Conservation (phyloP, 2,329 filamentous ascomycete genomes). For the Hypoxylon sp. region DNA sequence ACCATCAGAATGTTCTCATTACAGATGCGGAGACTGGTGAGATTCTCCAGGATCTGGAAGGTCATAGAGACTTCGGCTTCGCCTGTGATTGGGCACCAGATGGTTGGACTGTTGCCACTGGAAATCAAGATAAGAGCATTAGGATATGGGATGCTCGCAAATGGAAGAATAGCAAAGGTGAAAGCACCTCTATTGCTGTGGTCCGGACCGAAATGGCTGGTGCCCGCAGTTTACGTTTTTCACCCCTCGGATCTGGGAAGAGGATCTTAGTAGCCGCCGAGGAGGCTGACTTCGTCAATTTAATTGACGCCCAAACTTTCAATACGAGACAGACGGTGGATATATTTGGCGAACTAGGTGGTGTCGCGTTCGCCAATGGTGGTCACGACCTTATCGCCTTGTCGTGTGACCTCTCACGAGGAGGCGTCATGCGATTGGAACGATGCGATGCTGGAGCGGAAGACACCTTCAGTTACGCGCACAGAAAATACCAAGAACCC, state of each 20-base stretch:
- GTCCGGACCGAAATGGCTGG: slow-evolving; percentile 77
- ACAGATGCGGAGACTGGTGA: slow-evolving; percentile 77
- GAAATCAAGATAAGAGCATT: slow-evolving; percentile 80
- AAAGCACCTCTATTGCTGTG: slow-evolving; percentile 64
- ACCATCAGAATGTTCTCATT: slow-evolving; percentile 75
- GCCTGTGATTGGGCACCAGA: slow-evolving; percentile 86
- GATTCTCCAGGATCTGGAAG: slow-evolving; percentile 69
- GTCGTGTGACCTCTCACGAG: slow-evolving; percentile 75
- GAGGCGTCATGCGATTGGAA: slow-evolving; percentile 76
- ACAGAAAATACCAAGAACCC: slow-evolving; percentile 28
- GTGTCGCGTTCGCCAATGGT: slow-evolving; percentile 75
- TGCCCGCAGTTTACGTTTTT: slow-evolving; percentile 79
- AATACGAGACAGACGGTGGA: slow-evolving; percentile 77
- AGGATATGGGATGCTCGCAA: slow-evolving; percentile 83
- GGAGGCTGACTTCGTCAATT: slow-evolving; percentile 79
- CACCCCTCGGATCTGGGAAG: slow-evolving; percentile 77
- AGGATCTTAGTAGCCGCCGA: slow-evolving; percentile 80
- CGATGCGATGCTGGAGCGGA: slow-evolving; percentile 60
- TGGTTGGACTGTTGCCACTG: slow-evolving; percentile 82
- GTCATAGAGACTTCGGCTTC: slow-evolving; percentile 80
- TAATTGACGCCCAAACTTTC: slow-evolving; percentile 78
- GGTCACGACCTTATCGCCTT: slow-evolving; percentile 78
- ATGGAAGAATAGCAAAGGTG: slow-evolving; percentile 71
- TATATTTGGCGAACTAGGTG: slow-evolving; percentile 82
- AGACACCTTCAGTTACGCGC: slow-evolving; percentile 50